Evolutionary conservation across 306 rosid genomes (phyloP).

Genomic region (Quercus ilex): DNA sequence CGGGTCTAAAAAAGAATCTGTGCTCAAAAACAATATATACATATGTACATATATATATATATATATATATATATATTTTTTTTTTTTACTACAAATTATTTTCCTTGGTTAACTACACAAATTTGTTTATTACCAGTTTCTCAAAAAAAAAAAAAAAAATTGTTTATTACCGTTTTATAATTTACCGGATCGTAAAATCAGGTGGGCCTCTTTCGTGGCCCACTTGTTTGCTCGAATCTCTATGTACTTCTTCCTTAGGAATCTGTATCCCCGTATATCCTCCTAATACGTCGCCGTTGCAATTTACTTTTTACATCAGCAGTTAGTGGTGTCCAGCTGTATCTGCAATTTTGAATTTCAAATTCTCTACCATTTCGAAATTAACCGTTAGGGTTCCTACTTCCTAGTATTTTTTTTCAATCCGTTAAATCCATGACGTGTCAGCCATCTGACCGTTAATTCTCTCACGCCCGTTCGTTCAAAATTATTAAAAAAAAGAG

Average conservation of each 20-base stretch:
- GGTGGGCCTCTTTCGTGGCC: no score
- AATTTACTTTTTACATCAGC: background rate
- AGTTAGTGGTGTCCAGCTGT: background rate
- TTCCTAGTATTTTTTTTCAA: background rate
- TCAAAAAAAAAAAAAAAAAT: no score
- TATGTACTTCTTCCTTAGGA: no score
- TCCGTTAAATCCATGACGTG: background rate
- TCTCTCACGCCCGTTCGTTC: background rate
- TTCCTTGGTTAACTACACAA: no score
- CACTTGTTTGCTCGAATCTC: no score
- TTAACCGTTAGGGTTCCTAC: background rate
- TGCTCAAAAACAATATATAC: no score
- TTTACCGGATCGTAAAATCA: no score
- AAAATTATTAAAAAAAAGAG: background rate
- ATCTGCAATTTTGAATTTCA: background rate
- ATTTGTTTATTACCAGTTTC: no score
- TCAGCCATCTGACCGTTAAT: background rate
- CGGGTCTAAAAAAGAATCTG: no score
- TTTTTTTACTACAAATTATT: no score
- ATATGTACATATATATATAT: accelerated
- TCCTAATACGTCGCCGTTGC: background rate
- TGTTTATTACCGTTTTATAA: no score
- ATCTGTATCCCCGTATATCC: background rate
- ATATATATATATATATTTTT: no score
- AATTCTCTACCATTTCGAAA: background rate